phyloP scores from a whole-genome alignment of 2,329 filamentous ascomycete species.

The Aspergillus texensis region DNA sequence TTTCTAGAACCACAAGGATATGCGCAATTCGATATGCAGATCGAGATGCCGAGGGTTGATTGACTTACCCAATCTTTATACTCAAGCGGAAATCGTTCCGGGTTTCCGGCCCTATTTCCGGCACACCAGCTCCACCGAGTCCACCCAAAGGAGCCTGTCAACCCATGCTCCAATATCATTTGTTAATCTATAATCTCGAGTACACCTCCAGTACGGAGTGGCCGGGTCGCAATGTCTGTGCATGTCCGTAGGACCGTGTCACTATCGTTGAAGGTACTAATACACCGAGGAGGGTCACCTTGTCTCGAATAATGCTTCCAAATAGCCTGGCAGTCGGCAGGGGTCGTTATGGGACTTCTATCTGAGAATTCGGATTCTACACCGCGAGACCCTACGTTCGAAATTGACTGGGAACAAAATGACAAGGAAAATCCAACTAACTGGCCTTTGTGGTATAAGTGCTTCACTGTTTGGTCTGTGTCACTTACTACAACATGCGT shows the following conservation, averaged over 20 bases:
- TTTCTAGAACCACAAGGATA: too few relatives aligned
- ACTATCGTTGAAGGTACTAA: background rate
- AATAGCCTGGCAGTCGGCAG: background rate
- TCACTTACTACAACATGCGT: slow-evolving; percentile 24
- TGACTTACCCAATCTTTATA: too few relatives aligned
- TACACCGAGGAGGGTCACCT: background rate
- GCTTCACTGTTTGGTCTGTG: slow-evolving; percentile 21
- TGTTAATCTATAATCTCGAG: too few relatives aligned
- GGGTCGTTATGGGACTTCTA: background rate
- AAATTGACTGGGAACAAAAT: slow-evolving; percentile 17
- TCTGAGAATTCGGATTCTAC: background rate
- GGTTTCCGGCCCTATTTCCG: background rate
- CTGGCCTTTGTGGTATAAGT: slow-evolving; percentile 24
- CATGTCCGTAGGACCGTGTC: background rate
- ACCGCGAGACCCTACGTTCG: slow-evolving; percentile 16
- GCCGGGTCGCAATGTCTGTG: background rate
- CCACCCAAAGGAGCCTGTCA: too few relatives aligned
- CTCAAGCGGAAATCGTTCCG: background rate
- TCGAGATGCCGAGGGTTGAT: too few relatives aligned
- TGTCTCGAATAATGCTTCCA: background rate
- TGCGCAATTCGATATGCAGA: too few relatives aligned
- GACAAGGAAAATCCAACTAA: slow-evolving; percentile 20
- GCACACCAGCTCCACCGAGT: too few relatives aligned
- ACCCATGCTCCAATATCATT: background rate
- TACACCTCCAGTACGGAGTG: background rate